phyloP scores from a whole-genome alignment of 192 early-diverging fungal species.

The Spizellomyces sp. region DNA sequence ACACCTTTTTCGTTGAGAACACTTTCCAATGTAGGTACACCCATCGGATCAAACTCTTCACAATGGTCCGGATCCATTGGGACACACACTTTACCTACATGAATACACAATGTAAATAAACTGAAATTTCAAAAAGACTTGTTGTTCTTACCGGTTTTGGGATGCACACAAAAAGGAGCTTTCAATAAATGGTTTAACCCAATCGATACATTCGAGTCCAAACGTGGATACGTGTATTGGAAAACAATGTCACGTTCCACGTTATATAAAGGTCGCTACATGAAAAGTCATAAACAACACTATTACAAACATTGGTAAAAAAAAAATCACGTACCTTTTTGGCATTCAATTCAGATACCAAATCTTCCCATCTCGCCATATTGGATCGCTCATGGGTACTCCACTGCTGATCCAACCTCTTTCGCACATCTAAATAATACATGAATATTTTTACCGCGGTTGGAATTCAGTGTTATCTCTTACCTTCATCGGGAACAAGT shows the following conservation, averaged over 20 bases:
- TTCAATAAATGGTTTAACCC: slow-evolving; percentile 95
- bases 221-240: slow-evolving; percentile 89
- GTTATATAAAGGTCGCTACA: background rate
- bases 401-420: slow-evolving; percentile 28
- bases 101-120: slow-evolving; percentile 2
- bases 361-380: too few relatives aligned
- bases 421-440: slow-evolving; percentile 10
- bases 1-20: slow-evolving; percentile 57
- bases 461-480: slow-evolving; percentile 25
- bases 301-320: too few relatives aligned
- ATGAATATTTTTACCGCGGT: too few relatives aligned
- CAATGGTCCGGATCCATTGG: slow-evolving; percentile 79
- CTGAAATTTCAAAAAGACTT: too few relatives aligned
- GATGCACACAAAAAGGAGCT: slow-evolving; percentile 96
- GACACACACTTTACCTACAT: slow-evolving; percentile 90
- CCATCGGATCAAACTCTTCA: slow-evolving; percentile 81
- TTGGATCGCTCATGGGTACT: background rate
- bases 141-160: slow-evolving; percentile 76
- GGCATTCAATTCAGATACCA: too few relatives aligned
- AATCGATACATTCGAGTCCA: slow-evolving; percentile 90
- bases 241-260: slow-evolving; percentile 75
- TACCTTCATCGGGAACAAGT: slow-evolving; percentile 74
- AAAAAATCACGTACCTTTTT: too few relatives aligned
- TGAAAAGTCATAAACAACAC: too few relatives aligned
- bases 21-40: slow-evolving; percentile 71